Percentiles rank a stretch among this genome's conserved stretches.
These are phyloP conservation scores for Tetrapisispora nanseiensis DNA, from an alignment of 805 yeast genomes.

Conservation along the genomic window DNA sequence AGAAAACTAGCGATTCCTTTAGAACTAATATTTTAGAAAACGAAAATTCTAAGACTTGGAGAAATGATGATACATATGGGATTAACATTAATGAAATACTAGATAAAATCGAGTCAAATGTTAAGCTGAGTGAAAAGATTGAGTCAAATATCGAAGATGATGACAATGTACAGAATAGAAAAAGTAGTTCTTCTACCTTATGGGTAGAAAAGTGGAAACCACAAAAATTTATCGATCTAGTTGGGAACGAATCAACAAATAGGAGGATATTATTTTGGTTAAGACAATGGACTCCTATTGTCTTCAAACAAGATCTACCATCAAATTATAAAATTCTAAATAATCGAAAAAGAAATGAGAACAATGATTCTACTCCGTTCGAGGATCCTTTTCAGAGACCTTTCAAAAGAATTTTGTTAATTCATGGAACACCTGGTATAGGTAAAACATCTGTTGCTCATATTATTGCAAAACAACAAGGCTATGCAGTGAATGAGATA, in stretches of 20 bases:
- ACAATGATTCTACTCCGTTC: constrained; percentile 5
- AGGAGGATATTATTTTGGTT: constrained; percentile 54
- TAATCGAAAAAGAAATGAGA: constrained; percentile 6
- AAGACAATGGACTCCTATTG: constrained; percentile 54
- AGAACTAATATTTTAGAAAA: not conserved
- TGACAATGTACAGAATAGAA: not conserved
- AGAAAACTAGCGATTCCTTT: not conserved
- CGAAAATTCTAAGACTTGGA: constrained; percentile 10
- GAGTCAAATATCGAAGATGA: not conserved
- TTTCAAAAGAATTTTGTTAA: constrained; percentile 49
- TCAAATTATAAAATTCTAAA: constrained; percentile 8
- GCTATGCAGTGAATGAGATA: constrained; percentile 71
- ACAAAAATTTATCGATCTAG: constrained; percentile 47
- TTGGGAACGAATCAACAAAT: constrained; percentile 60
- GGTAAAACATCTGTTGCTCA: constrained; percentile 91
- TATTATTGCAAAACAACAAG: constrained; percentile 69
- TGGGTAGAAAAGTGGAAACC: constrained; percentile 69
- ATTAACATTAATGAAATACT: constrained; percentile 31
- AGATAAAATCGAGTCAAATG: constrained; percentile 24
- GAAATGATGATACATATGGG: constrained; percentile 30
- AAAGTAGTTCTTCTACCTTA: constrained; percentile 13
- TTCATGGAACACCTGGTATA: constrained; percentile 89
- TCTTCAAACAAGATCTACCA: constrained; percentile 38
- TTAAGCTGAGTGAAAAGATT: not conserved
- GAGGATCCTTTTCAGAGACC: constrained; percentile 41